Base-by-base conservation (phyloP, 495 filamentous ascomycete genomes). In the Xylaria curta region DNA sequence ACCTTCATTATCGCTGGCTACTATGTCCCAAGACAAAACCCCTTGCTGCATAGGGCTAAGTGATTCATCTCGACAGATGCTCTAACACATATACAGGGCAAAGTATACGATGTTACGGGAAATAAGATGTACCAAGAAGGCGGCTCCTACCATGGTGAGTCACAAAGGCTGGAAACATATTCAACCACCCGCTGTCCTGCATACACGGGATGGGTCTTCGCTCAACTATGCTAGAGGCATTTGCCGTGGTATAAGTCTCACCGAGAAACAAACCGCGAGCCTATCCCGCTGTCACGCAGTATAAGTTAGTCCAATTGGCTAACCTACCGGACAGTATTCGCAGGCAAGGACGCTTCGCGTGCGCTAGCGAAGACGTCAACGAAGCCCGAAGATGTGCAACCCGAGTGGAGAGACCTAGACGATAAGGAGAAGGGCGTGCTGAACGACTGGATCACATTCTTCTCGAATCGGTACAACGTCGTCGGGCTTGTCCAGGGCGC, bases 401-500 rank as follows among this genome's bases (percentile, higher is more conserved):
- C 97, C 1, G 92, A 97, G 38, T 98, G 94, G 93, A 85, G 90
- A 68, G 93, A 96, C 78, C 85, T 99, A 56, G 81, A 82, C 26
- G 94, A 97, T n/a, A 94, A 95, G 82, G 90, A 97, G 79, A 94
- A 97, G 83, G 87, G 85, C 33, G 89, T 91, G 17, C 84, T 99
- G 51, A 85, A 93, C 28, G 97, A 98, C 78, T 99, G 96, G 96
- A 90, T 89, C 66, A 97, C 91, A 4, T 99, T 97, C 84, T 99
- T 98, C 83, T 91, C 90, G 75, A 99, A 98, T 83, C 86, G 96
- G 51, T 99, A 99, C 79, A 97, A 95, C 76, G 89, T 98, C 68
- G 91, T 98, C 51, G 96, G 96, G 42, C 88, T 89, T 79, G 92
- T 97, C 10, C 81, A 90, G 73, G 86, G 86, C 40, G 87, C 86